Conservation (phyloP, 371 early-diverging fungal genomes). For the Mortierella sp. region DNA sequence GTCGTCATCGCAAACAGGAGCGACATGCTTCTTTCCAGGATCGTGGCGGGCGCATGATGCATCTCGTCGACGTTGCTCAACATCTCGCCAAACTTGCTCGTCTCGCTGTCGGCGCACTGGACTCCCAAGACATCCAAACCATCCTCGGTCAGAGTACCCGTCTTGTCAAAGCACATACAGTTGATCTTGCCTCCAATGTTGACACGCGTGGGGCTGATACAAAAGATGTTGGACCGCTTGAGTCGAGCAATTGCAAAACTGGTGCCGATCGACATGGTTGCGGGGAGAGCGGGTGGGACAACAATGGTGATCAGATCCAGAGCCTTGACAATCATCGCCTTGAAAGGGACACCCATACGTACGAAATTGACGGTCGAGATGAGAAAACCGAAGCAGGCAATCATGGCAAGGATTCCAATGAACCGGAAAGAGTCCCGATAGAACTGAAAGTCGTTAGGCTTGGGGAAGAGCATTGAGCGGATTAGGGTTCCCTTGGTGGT, state of each 20-base stretch:
- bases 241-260: conserved; percentile 93
- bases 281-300: conserved; percentile 97
- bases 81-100: conserved; percentile 63
- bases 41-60: conserved; percentile 29
- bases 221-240: conserved; percentile 88
- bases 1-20: conserved; percentile 89
- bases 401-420: conserved; percentile 88
- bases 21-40: conserved; percentile 51
- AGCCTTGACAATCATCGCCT: conserved; percentile 86
- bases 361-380: conserved; percentile 88
- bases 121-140: conserved; percentile 97
- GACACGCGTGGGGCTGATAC: conserved; percentile 95
- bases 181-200: conserved; percentile 97
- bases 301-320: conserved; percentile 95
- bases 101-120: conserved; percentile 62
- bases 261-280: conserved; percentile 97
- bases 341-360: conserved; percentile 75
- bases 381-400: conserved; percentile 86
- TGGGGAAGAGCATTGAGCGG: conserved; percentile 95
- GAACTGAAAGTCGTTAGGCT: conserved; percentile 94
- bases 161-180: conserved; percentile 99
- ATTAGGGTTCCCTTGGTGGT: conserved; percentile 97
- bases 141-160: conserved; percentile 99
- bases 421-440: conserved; percentile 96
- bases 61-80: conserved; percentile 41